Percentiles rank a stretch among this genome's conserved stretches.
Evolutionary conservation across 441 rosid species (phyloP).

Genomic region (Populus hybrid): DNA sequence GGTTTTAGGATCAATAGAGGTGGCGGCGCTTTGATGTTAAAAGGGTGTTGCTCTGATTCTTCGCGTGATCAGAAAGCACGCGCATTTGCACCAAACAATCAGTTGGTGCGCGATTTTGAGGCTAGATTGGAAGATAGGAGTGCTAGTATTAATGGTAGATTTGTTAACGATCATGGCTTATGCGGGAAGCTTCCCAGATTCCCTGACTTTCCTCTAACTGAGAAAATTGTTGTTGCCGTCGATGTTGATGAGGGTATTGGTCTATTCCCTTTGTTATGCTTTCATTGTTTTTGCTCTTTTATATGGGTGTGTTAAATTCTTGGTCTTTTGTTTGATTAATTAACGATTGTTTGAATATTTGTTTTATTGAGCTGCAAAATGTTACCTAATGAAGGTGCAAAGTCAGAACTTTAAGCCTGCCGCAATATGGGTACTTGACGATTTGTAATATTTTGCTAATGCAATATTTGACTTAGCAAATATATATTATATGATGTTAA

Average conservation of each 20-base stretch:
- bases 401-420: not conserved
- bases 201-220: slow-evolving; percentile 32
- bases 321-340: not conserved
- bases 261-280: not conserved
- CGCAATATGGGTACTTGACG: not conserved
- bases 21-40: slow-evolving; percentile 40
- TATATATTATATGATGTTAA: not conserved
- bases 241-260: slow-evolving; percentile 90
- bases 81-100: slow-evolving; percentile 43
- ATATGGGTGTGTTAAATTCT: not conserved
- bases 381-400: not conserved
- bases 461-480: slow-evolving; percentile 3
- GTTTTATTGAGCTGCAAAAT: not conserved
- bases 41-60: slow-evolving; percentile 47
- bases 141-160: slow-evolving; percentile 18
- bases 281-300: not conserved
- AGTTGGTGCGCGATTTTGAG: slow-evolving; percentile 43
- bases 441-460: not conserved
- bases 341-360: not conserved
- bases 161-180: slow-evolving; percentile 40
- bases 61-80: slow-evolving; percentile 36
- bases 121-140: slow-evolving; percentile 24
- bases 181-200: slow-evolving; percentile 43
- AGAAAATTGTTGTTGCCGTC: slow-evolving; percentile 80
- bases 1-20: slow-evolving; percentile 21